A percentile compares a stretch with the other conserved stretches of the same genome.
Conservation (phyloP, 495 filamentous ascomycete species). For the Ascodesmis nigricans region DNA sequence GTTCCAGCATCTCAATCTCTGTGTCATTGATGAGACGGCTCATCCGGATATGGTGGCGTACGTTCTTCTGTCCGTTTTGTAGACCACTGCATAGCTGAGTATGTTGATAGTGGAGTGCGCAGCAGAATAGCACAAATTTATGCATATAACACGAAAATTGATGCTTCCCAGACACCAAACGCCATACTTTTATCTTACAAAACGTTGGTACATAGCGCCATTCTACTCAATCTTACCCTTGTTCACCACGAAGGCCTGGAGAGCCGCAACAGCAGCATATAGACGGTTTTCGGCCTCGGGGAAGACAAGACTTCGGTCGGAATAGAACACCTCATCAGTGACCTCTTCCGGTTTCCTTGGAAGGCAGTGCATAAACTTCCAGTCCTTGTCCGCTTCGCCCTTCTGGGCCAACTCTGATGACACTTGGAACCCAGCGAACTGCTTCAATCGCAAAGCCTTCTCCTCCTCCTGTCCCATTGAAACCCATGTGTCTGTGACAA, state of each 20-base stretch:
- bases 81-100: too few relatives aligned
- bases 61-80: too few relatives aligned
- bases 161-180: too few relatives aligned
- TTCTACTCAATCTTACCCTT: conserved; percentile 41
- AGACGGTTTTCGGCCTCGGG: conserved; percentile 83
- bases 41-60: too few relatives aligned
- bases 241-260: conserved; percentile 83
- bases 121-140: too few relatives aligned
- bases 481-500: conserved; percentile 86
- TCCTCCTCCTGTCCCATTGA: conserved; percentile 94
- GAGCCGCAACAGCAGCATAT: conserved; percentile 65
- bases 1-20: too few relatives aligned
- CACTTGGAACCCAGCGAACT: conserved; percentile 77
- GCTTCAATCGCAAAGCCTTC: conserved; percentile 46
- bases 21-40: too few relatives aligned
- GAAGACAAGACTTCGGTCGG: conserved; percentile 61
- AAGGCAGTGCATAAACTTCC: conserved; percentile 98
- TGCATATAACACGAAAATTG: too few relatives aligned
- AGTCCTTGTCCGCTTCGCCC: conserved; percentile 67
- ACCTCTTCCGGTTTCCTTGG: conserved; percentile 91
- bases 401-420: conserved; percentile 57
- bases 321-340: conserved; percentile 81
- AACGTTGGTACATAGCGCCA: neutral
- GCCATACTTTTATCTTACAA: too few relatives aligned
- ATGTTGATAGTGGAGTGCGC: too few relatives aligned